Conservation (phyloP, 73 alveolate genomes). For the Paraurostyla sp. region DNA sequence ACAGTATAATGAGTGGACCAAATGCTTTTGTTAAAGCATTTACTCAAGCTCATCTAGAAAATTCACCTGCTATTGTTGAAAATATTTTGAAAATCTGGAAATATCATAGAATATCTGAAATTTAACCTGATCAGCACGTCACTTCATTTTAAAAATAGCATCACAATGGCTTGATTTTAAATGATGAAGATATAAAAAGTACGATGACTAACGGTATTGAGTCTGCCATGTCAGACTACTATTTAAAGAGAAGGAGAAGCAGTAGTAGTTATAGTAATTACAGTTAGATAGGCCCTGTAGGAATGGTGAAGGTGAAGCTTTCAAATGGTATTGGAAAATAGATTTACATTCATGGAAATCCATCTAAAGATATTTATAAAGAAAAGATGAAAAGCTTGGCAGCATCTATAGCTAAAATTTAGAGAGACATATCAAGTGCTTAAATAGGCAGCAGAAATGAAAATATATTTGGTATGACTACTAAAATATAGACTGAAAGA, state of each 20-base stretch:
- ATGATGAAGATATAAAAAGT: conserved; percentile 42
- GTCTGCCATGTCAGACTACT: background rate
- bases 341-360: background rate
- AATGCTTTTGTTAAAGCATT: conserved; percentile 17
- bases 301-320: background rate
- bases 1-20: conserved; percentile 53
- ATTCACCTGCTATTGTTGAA: background rate
- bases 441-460: conserved; percentile 5
- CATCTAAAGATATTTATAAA: background rate
- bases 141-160: background rate
- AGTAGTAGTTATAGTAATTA: background rate
- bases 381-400: conserved; percentile 22
- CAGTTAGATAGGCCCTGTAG: background rate
- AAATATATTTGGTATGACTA: conserved; percentile 8
- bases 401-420: background rate
- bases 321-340: background rate
- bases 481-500: background rate
- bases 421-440: conserved; percentile 44
- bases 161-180: conserved; percentile 23
- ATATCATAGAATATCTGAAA: background rate
- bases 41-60: background rate
- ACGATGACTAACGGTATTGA: background rate
- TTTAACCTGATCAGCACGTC: background rate
- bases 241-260: background rate
- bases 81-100: conserved; percentile 12